phyloP scores from a whole-genome alignment of 2,329 filamentous ascomycete species.

The Colletotrichum lentis region DNA sequence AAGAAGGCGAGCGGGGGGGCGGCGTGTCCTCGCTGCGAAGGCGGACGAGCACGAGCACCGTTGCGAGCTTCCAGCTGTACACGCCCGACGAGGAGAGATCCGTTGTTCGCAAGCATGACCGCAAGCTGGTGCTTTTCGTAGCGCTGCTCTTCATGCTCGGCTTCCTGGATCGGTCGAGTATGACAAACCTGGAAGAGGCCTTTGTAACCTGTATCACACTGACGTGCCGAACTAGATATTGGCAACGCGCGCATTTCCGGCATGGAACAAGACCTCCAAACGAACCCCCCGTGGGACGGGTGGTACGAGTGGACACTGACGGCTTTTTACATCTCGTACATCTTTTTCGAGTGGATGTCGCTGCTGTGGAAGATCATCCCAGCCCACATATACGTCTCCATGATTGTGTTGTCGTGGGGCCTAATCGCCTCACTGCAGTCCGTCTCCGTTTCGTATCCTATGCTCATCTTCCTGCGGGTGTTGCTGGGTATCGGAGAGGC shows the following conservation, averaged over 20 bases:
- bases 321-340: slow-evolving; percentile 70
- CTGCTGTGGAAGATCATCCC: slow-evolving; percentile 68
- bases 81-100: slow-evolving; percentile 74
- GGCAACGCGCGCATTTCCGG: slow-evolving; percentile 71
- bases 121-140: slow-evolving; percentile 79
- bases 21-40: slow-evolving; percentile 41
- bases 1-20: slow-evolving; percentile 45
- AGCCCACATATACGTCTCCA: slow-evolving; percentile 65
- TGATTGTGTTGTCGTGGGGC: slow-evolving; percentile 81
- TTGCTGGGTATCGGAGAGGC: slow-evolving; percentile 71
- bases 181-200: slow-evolving; percentile 41
- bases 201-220: not conserved
- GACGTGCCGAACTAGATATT: slow-evolving; percentile 56
- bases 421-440: slow-evolving; percentile 78
- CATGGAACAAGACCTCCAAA: slow-evolving; percentile 68
- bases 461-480: slow-evolving; percentile 63
- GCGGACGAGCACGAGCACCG: slow-evolving; percentile 46
- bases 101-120: slow-evolving; percentile 79
- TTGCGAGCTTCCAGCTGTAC: slow-evolving; percentile 54
- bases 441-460: slow-evolving; percentile 69
- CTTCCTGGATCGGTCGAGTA: slow-evolving; percentile 87
- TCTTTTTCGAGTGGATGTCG: slow-evolving; percentile 71
- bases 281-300: slow-evolving; percentile 52
- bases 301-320: slow-evolving; percentile 70
- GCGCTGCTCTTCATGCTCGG: slow-evolving; percentile 83